Evolutionary conservation across 2,329 filamentous ascomycete genomes (phyloP).

Genomic region (Sporothrix globosa): DNA sequence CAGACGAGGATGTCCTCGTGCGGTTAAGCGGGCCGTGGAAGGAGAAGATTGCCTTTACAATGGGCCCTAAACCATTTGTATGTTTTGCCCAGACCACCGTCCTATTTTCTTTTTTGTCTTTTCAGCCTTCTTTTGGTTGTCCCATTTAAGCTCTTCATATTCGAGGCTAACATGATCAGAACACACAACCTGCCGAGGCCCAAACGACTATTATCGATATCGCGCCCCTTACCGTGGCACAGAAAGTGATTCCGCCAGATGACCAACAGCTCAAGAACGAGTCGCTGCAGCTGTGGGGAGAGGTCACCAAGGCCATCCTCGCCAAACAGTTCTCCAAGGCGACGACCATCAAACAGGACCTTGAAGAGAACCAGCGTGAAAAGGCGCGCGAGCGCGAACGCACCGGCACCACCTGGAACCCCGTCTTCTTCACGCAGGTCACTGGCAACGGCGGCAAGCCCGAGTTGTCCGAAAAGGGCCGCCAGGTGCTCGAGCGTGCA

Average conservation of each 20-base stretch:
- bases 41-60: conserved; percentile 64
- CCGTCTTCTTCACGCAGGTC: conserved; percentile 79
- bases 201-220: conserved; percentile 84
- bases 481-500: conserved; percentile 54
- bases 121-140: background rate
- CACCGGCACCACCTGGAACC: conserved; percentile 71
- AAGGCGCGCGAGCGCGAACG: conserved; percentile 80
- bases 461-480: conserved; percentile 59
- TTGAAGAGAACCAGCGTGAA: conserved; percentile 86
- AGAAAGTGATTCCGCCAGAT: conserved; percentile 77
- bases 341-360: conserved; percentile 83
- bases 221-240: conserved; percentile 74
- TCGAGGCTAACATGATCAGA: conserved; percentile 39
- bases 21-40: conserved; percentile 87
- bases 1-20: conserved; percentile 80
- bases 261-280: conserved; percentile 86
- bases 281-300: conserved; percentile 82
- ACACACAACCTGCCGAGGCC: conserved; percentile 58
- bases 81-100: conserved; percentile 42
- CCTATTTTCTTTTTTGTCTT: background rate
- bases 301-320: conserved; percentile 82
- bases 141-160: conserved; percentile 1
- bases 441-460: conserved; percentile 60
- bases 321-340: conserved; percentile 82
- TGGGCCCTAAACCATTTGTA: conserved; percentile 65